Percentiles rank a stretch among this genome's conserved stretches.
These are phyloP conservation scores for Phytophthora citrophthora DNA, from an alignment of 352 stramenopile species.

Conservation along the genomic window DNA sequence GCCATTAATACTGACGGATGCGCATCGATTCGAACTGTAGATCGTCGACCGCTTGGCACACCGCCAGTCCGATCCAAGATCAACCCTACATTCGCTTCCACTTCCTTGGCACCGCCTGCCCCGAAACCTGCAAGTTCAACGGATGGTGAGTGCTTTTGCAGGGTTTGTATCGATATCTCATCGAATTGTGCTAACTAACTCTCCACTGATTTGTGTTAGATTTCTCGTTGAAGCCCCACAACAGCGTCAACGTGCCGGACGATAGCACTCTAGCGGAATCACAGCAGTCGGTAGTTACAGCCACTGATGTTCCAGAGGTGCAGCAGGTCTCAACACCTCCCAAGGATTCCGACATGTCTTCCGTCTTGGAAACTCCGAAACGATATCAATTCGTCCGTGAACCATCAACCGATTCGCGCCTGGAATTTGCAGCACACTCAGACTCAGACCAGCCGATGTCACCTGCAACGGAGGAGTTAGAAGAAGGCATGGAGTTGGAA, in stretches of 20 bases:
- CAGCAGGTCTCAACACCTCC: conserved; percentile 44
- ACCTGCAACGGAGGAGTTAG: conserved; percentile 65
- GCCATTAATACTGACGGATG: conserved; percentile 35
- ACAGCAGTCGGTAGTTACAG: conserved; percentile 30
- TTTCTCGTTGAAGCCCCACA: conserved; percentile 50
- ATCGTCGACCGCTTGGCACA: conserved; percentile 50
- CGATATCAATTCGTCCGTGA: conserved; percentile 83
- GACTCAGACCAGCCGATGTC: conserved; percentile 45
- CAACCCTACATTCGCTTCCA: conserved; percentile 52
- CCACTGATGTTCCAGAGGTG: conserved; percentile 22
- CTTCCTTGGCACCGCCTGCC: conserved; percentile 25
- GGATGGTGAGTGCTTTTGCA: conserved; percentile 38
- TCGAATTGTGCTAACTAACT: conserved; percentile 10
- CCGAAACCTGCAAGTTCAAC: conserved; percentile 37
- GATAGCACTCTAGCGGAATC: conserved; percentile 24
- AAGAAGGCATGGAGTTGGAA: conserved; percentile 78
- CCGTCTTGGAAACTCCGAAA: conserved; percentile 67
- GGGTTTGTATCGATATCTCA: background rate
- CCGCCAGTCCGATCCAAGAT: conserved; percentile 55
- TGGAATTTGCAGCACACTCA: conserved; percentile 34
- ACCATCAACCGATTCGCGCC: conserved; percentile 63
- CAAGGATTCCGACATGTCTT: conserved; percentile 29
- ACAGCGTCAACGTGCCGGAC: conserved; percentile 25
- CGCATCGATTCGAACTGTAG: conserved; percentile 30
- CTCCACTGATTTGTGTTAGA: conserved; percentile 29